Evolutionary conservation across 2,329 filamentous ascomycete species (phyloP).

Genomic region (Penicillium janthinellum): DNA sequence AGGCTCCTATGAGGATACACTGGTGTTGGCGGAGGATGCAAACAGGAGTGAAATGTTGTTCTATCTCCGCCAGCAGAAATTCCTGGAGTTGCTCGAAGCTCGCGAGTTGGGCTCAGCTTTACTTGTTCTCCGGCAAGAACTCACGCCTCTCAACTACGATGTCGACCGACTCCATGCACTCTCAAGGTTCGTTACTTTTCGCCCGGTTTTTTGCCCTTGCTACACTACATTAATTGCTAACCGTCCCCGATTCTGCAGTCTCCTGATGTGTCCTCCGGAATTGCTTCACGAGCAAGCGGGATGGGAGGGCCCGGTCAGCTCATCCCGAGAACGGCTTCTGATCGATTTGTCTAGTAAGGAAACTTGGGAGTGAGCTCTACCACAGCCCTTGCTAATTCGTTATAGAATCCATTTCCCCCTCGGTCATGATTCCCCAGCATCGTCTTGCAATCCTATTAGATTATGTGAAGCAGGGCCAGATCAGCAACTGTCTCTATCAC

Average conservation of each 20-base stretch:
- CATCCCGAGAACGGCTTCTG: slow-evolving; percentile 73
- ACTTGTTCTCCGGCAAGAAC: slow-evolving; percentile 79
- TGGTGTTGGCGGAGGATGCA: slow-evolving; percentile 74
- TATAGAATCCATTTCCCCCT: slow-evolving; percentile 84
- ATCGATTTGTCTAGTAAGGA: slow-evolving; percentile 78
- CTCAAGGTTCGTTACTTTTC: slow-evolving; percentile 58
- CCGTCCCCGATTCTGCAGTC: slow-evolving; percentile 47
- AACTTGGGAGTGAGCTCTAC: slow-evolving; percentile 12
- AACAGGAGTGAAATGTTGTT: slow-evolving; percentile 82
- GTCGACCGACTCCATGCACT: slow-evolving; percentile 76
- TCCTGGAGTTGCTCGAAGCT: slow-evolving; percentile 81
- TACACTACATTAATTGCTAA: not conserved
- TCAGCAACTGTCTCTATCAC: slow-evolving; percentile 83
- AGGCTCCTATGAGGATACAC: slow-evolving; percentile 50
- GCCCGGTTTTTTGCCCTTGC: not conserved
- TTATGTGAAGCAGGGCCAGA: slow-evolving; percentile 81
- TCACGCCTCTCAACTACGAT: slow-evolving; percentile 83
- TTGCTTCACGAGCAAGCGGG: slow-evolving; percentile 74
- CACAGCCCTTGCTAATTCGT: slow-evolving; percentile 27
- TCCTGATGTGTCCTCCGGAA: slow-evolving; percentile 85
- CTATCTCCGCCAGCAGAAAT: slow-evolving; percentile 89
- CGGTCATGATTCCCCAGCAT: slow-evolving; percentile 94
- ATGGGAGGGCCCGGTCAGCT: slow-evolving; percentile 80
- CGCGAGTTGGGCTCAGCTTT: slow-evolving; percentile 74
- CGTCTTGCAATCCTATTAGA: slow-evolving; percentile 78